Percentiles rank a stretch among this genome's conserved stretches.
Conservation (phyloP, 2,329 filamentous ascomycete genomes). For the Coniochaeta pulveracea region DNA sequence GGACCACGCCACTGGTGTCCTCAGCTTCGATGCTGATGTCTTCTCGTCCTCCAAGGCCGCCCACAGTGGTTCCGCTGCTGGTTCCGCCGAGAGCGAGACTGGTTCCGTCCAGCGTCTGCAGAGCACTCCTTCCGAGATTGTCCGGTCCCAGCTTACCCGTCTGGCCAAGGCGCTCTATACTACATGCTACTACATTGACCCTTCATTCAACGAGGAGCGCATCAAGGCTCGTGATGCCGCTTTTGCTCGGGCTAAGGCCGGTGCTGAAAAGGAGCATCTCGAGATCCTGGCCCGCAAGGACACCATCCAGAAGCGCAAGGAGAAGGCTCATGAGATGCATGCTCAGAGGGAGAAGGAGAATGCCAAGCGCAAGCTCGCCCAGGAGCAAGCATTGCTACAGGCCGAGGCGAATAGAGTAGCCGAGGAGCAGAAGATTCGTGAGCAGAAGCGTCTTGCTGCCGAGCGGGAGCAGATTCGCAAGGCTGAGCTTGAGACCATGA, state of each 20-base stretch:
- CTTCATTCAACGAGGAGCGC: slow-evolving; percentile 73
- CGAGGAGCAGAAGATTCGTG: slow-evolving; percentile 87
- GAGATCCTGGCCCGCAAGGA: slow-evolving; percentile 79
- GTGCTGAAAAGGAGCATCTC: slow-evolving; percentile 83
- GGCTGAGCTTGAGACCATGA: slow-evolving; percentile 87
- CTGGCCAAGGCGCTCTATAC: slow-evolving; percentile 85
- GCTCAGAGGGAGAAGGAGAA: slow-evolving; percentile 88
- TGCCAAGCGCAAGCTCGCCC: slow-evolving; percentile 74
- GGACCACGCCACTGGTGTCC: slow-evolving; percentile 86
- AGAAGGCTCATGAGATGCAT: slow-evolving; percentile 79
- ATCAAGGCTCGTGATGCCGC: slow-evolving; percentile 70
- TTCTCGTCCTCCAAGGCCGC: slow-evolving; percentile 94
- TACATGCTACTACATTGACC: slow-evolving; percentile 92
- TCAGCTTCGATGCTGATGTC: slow-evolving; percentile 96
- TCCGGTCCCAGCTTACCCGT: slow-evolving; percentile 85
- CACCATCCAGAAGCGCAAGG: slow-evolving; percentile 93
- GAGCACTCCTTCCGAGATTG: slow-evolving; percentile 95
- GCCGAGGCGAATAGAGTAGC: slow-evolving; percentile 80
- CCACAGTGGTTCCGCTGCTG: slow-evolving; percentile 71
- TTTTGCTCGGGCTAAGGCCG: slow-evolving; percentile 70
- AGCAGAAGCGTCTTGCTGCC: slow-evolving; percentile 73
- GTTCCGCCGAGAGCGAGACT: slow-evolving; percentile 77
- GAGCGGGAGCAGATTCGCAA: slow-evolving; percentile 84
- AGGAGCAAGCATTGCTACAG: slow-evolving; percentile 79
- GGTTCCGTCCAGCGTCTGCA: slow-evolving; percentile 88